A percentile compares a stretch with the other conserved stretches of the same genome.
Evolutionary conservation across 495 filamentous ascomycete genomes (phyloP).

Genomic region (Tuber magnatum): DNA sequence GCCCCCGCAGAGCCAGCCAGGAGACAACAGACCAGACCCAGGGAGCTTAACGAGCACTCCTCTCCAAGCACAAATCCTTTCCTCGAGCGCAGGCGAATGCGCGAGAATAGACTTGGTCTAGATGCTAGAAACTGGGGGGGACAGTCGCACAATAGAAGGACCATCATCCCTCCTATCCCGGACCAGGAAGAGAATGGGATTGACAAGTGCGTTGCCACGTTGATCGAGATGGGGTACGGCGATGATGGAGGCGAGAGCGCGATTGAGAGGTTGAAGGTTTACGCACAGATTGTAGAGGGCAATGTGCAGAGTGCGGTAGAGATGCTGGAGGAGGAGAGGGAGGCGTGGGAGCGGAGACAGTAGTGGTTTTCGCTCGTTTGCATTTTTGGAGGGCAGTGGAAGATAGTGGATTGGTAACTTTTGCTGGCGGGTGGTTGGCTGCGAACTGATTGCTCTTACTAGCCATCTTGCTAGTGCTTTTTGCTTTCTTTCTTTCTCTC

Average conservation of each 20-base stretch:
- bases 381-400: not conserved
- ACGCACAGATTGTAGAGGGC: constrained; percentile 50
- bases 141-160: constrained; percentile 5
- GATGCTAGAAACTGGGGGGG: constrained; percentile 8
- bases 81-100: constrained; percentile 17
- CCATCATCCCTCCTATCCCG: constrained; percentile 9
- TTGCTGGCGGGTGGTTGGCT: not conserved
- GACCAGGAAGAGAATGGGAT: constrained; percentile 38
- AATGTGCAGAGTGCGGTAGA: constrained; percentile 50
- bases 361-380: constrained; percentile 3
- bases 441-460: not conserved
- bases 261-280: constrained; percentile 47
- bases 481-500: not conserved
- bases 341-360: constrained; percentile 44
- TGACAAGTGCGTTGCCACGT: constrained; percentile 46
- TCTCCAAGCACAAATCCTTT: constrained; percentile 21
- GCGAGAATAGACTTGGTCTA: constrained; percentile 5
- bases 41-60: not conserved
- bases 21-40: constrained; percentile 10
- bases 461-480: not conserved
- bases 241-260: constrained; percentile 44
- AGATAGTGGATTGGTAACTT: not conserved
- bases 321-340: constrained; percentile 53
- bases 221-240: constrained; percentile 50
- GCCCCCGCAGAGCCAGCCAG: constrained; percentile 9